Base-by-base conservation (phyloP, 2,329 filamentous ascomycete genomes). In the Penicillium sp. region DNA sequence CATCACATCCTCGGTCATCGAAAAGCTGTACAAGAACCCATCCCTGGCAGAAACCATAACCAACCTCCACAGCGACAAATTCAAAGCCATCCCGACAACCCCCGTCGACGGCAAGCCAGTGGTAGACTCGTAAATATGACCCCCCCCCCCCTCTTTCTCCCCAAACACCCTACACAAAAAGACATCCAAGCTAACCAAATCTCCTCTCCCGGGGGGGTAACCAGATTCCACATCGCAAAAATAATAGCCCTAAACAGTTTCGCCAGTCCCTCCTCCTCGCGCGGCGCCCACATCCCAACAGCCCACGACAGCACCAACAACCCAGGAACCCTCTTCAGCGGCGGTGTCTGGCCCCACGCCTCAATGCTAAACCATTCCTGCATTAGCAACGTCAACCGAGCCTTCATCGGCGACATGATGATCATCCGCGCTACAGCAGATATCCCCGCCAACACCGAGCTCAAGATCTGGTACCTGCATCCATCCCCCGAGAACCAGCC, bases 321-420 rank as follows among this genome's bases (percentile, higher is more conserved):
- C 19, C 59, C 42, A 46, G 51, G 8, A 23, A n/a, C 7, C 16
- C 30, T 19, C 7, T 8, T 36, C 32, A 74, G 68, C 19, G 70
- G 59, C 23, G 81, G 80, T 0, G 51, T 83, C 14, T 85, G 81
- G 80, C 54, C 70, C 2, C 54, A 69, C 0, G 77, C 79, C 2
- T 80, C 81, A 0, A 70, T 72, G 48, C 75, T 82, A 59, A 84
- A 85, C 53, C 81, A 84, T 56, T 74, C 72, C 10, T 84, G 82
- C 62, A 32, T 73, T 4, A 61, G 64, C 14, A 84, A 83, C 56
- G 74, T 73, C n/a, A 56, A 51, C 0, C 77, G 78, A 14, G 64
- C 74, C 2, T 83, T 82, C 62, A 80, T 84, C 23, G 81, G 82
- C 1, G 80, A 84, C 59, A 74, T 84, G 70, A 70, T 75, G 55